These are phyloP conservation scores for Globisporangium sylvaticum DNA, from an alignment of 352 stramenopile genomes.

Conservation along the genomic window DNA sequence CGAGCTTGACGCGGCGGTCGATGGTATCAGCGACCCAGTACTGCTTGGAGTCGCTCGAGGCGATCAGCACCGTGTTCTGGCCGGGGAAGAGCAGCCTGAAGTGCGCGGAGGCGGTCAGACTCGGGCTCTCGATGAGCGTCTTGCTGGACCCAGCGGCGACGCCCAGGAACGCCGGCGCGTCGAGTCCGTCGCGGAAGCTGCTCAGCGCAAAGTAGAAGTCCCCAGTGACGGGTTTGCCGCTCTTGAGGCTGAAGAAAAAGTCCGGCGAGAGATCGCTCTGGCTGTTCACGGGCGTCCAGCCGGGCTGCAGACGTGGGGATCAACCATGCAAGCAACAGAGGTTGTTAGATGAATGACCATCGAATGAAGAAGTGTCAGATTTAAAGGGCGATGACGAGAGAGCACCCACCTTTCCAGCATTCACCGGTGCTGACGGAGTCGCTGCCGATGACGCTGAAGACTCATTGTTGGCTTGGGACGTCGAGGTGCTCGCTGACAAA, in stretches of 20 bases:
- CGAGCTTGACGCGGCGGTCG: neutral
- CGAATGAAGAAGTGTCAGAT: neutral
- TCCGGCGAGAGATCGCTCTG: neutral
- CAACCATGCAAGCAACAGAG: neutral
- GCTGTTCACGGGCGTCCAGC: constrained; percentile 2
- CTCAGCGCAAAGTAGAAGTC: constrained; percentile 5
- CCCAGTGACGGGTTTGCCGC: neutral
- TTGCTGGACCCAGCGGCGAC: neutral
- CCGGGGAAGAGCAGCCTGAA: neutral
- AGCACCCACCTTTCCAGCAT: neutral
- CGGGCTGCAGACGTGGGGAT: neutral
- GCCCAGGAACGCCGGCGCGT: neutral
- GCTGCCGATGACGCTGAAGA: neutral
- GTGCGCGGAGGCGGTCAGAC: neutral
- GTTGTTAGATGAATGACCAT: neutral
- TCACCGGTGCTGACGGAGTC: neutral
- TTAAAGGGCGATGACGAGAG: neutral
- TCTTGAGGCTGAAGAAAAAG: constrained; percentile 4
- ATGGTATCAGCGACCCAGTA: neutral
- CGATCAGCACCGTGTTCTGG: neutral
- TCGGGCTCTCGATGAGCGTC: neutral
- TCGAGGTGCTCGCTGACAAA: neutral
- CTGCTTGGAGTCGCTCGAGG: neutral
- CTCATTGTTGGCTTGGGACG: neutral
- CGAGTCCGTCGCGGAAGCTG: neutral